Conservation (phyloP, 257 asterid genomes). For the Catharanthus roseus region DNA sequence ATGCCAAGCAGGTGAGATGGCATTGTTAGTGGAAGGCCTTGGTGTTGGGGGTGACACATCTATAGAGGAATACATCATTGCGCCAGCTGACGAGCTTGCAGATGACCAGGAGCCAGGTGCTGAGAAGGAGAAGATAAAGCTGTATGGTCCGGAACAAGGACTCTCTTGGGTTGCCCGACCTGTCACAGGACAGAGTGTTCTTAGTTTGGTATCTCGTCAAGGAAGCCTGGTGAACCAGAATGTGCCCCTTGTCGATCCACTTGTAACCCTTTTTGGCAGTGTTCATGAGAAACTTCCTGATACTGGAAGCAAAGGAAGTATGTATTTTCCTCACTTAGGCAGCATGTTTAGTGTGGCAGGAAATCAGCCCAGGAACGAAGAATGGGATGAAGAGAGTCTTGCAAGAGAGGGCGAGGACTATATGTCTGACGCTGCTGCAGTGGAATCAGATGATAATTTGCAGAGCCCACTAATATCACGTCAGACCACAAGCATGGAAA, state of each 20-base stretch:
- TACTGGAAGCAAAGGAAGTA: constrained; percentile 55
- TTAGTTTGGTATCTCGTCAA: constrained; percentile 34
- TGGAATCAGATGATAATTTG: constrained; percentile 51
- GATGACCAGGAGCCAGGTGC: constrained; percentile 33
- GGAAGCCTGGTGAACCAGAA: constrained; percentile 35
- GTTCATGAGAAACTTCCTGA: constrained; percentile 56
- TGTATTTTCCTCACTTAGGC: constrained; percentile 45
- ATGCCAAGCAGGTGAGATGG: constrained; percentile 56
- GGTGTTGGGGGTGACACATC: constrained; percentile 50
- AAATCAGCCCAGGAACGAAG: constrained; percentile 36
- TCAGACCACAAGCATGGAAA: constrained; percentile 46
- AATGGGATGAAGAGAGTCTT: constrained; percentile 49
- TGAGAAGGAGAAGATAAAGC: constrained; percentile 40
- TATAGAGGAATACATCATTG: constrained; percentile 53
- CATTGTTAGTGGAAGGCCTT: constrained; percentile 69
- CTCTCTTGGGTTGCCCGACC: constrained; percentile 52
- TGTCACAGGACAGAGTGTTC: constrained; percentile 28
- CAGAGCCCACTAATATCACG: constrained; percentile 62
- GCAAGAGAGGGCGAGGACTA: constrained; percentile 35
- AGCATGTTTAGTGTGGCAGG: constrained; percentile 52
- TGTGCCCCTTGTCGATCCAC: constrained; percentile 44
- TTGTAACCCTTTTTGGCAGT: constrained; percentile 54
- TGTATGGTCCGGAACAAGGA: constrained; percentile 41
- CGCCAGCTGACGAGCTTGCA: constrained; percentile 34
- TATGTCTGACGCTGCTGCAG: constrained; percentile 30